Conservation (phyloP, 2,329 filamentous ascomycete species). For the Elsinoe necatrix region DNA sequence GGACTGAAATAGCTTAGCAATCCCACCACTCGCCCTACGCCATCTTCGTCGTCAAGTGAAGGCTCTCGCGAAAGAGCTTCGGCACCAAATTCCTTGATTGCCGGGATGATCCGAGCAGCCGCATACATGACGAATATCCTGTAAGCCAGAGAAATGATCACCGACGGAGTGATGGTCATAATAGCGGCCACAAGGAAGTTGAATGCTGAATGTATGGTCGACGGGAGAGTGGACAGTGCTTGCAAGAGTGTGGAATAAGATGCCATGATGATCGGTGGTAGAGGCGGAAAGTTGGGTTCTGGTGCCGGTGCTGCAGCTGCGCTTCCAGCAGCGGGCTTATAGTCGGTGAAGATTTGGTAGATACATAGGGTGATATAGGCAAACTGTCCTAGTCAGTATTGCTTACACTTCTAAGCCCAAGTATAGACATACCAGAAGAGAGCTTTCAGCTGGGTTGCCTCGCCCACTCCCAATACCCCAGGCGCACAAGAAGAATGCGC, state of each 20-base stretch:
- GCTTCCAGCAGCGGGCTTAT: slow-evolving; percentile 64
- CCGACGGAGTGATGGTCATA: slow-evolving; percentile 89
- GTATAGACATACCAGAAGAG: slow-evolving; percentile 51
- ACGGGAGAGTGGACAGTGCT: slow-evolving; percentile 72
- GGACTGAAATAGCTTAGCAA: slow-evolving; percentile 91
- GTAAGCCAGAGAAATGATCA: slow-evolving; percentile 90
- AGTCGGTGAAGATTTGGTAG: slow-evolving; percentile 99
- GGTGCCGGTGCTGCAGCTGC: slow-evolving; percentile 44
- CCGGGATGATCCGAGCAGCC: slow-evolving; percentile 90
- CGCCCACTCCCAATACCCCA: slow-evolving; percentile 91
- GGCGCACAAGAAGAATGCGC: slow-evolving; percentile 81
- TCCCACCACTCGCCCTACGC: slow-evolving; percentile 68
- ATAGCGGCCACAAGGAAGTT: slow-evolving; percentile 85
- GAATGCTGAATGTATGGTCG: slow-evolving; percentile 72
- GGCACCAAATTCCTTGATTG: slow-evolving; percentile 78
- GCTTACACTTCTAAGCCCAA: slow-evolving; percentile 7
- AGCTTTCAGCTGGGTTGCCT: slow-evolving; percentile 91
- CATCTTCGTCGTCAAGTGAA: slow-evolving; percentile 70
- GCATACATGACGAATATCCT: slow-evolving; percentile 93
- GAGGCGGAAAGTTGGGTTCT: slow-evolving; percentile 87
- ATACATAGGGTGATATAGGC: slow-evolving; percentile 97
- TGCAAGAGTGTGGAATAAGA: slow-evolving; percentile 89
- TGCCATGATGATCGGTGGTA: slow-evolving; percentile 96
- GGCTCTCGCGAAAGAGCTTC: slow-evolving; percentile 76
- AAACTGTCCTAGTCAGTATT: slow-evolving; percentile 43